Percentiles rank a stretch among this genome's conserved stretches.
phyloP scores from a whole-genome alignment of 1,284 basidiomycete species.

The Tranzscheliella williamsii region DNA sequence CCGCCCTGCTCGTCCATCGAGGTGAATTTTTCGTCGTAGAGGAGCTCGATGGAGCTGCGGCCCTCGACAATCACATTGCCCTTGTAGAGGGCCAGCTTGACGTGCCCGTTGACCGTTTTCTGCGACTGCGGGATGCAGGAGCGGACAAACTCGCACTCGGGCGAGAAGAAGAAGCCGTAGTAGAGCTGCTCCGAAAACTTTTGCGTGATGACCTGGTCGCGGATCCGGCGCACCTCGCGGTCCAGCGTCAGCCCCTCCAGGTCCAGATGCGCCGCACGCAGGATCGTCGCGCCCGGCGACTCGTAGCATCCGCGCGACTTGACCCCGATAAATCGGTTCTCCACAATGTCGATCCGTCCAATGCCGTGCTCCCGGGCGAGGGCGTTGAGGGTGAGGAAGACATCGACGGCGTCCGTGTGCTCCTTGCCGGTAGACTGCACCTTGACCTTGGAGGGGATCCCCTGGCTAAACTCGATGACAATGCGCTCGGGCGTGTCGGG shows the following conservation, averaged over 20 bases:
- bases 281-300: slow-evolving; percentile 91
- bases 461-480: slow-evolving; percentile 70
- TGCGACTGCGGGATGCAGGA: slow-evolving; percentile 83
- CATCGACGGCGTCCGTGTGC: slow-evolving; percentile 85
- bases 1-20: slow-evolving; percentile 99
- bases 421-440: slow-evolving; percentile 48
- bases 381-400: slow-evolving; percentile 89
- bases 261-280: slow-evolving; percentile 93
- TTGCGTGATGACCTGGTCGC: slow-evolving; percentile 92
- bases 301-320: slow-evolving; percentile 99
- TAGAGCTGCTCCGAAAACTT: slow-evolving; percentile 90
- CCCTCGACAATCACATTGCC: slow-evolving; percentile 95
- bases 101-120: slow-evolving; percentile 91
- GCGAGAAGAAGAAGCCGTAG: slow-evolving; percentile 92
- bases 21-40: slow-evolving; percentile 92
- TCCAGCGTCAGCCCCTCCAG: slow-evolving; percentile 96
- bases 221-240: slow-evolving; percentile 89
- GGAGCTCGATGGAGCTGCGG: slow-evolving; percentile 83
- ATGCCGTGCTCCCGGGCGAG: slow-evolving; percentile 93
- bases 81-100: slow-evolving; percentile 90
- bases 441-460: slow-evolving; percentile 67
- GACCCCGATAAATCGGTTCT: slow-evolving; percentile 99
- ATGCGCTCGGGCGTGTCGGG: slow-evolving; percentile 80
- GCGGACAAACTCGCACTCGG: slow-evolving; percentile 83
- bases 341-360: slow-evolving; percentile 96